Evolutionary conservation across 306 rosid genomes (phyloP).

Genomic region (Carpinus viminea): DNA sequence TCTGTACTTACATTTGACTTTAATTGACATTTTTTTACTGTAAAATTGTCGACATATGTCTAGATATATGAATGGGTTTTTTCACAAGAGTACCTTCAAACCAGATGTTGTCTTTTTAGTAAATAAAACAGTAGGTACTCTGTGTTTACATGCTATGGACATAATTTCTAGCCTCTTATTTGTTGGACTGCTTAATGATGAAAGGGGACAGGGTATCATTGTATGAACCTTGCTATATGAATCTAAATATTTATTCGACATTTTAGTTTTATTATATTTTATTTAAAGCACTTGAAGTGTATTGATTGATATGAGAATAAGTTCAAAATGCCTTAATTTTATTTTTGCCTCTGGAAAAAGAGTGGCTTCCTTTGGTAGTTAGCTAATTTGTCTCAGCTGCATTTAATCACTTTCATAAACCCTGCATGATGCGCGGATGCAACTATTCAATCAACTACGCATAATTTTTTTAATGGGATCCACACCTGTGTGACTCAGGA

Average conservation of each 20-base stretch:
- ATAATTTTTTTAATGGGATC: neutral
- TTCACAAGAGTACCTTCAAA: slow-evolving; percentile 75
- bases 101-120: slow-evolving; percentile 58
- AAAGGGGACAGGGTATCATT: no score
- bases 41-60: slow-evolving; percentile 21
- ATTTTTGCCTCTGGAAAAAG: neutral
- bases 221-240: neutral
- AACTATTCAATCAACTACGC: neutral
- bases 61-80: slow-evolving; percentile 83
- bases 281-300: neutral
- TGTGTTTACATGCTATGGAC: no score
- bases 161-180: no score
- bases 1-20: neutral
- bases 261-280: neutral
- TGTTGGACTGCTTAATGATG: no score
- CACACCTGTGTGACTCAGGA: neutral
- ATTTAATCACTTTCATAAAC: neutral
- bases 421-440: neutral
- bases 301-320: neutral
- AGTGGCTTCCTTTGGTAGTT: neutral
- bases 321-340: neutral
- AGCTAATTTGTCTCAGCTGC: neutral
- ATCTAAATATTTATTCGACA: no score
- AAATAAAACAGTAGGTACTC: no score
- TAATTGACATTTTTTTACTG: slow-evolving; percentile 17